Base-by-base conservation (phyloP, 2,329 filamentous ascomycete species). In the Talaromyces rugulosus region DNA sequence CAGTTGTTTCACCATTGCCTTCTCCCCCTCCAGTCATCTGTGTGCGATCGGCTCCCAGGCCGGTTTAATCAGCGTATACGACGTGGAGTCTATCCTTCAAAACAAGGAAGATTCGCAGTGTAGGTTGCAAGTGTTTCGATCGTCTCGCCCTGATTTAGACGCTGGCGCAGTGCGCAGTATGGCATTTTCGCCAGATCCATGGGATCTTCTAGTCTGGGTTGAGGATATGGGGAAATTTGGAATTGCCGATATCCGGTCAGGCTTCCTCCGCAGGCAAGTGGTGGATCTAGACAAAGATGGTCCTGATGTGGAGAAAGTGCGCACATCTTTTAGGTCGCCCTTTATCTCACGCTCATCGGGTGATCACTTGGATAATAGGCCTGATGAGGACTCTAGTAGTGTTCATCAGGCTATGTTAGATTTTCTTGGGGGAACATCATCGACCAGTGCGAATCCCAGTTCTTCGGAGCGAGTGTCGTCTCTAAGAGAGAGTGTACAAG, bases 161-260 rank as follows among this genome's bases (percentile, higher is more conserved):
- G 82, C 85, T 23, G 94, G 94, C 51, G 92, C 94, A 34, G 87
- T 98, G 59, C 86, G 95, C 64, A 91, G 92, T 64, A 96, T 98
- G 90, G 84, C 89, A 1, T 99, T 99, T 72, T 92, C 91, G 4
- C 93, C 94, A 0, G 90, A 90, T 1, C 91, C 93, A 0, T 94
- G 89, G 81, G 94, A 97, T 72, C 84, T 99, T 18, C 80, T 99
- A 47, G 90, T 96, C 6, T 98, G 95, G 93, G 91, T 92, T 8
- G 95, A 99, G 75, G 91, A 96, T 69, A 88, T 90, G 65, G 80
- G 80, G 16, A 73, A 77, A 64, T 77, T 77, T 52, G 80, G 80
- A 7, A 67, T 82, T 62, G 78, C 78, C 34, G 80, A 82, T 67
- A 69, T 81, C 56, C 79, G 80, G 44, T 78, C 77, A 62, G 70